A percentile compares a stretch with the other conserved stretches of the same genome.
phyloP scores from a whole-genome alignment of 345 rosid genomes.

The Brassica cretica region DNA sequence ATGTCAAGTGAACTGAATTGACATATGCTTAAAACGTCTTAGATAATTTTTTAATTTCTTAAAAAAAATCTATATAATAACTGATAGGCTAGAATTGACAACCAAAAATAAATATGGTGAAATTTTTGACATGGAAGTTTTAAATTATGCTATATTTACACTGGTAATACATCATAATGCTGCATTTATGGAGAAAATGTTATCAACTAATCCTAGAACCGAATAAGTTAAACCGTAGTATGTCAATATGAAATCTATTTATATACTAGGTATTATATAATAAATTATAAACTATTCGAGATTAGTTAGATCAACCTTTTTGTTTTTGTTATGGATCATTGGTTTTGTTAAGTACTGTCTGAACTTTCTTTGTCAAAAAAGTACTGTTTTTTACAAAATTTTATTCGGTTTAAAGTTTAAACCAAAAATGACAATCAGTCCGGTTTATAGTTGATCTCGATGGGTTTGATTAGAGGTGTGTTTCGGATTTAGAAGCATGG shows the following conservation, averaged over 20 bases:
- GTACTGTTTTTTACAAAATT: neutral
- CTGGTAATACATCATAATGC: neutral
- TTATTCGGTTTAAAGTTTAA: neutral
- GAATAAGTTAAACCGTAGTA: neutral
- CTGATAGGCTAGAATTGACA: neutral
- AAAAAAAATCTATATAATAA: neutral
- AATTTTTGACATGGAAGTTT: neutral
- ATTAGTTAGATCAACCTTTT: neutral
- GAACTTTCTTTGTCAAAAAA: neutral
- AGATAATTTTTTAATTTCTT: neutral
- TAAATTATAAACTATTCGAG: neutral
- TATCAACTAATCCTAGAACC: neutral
- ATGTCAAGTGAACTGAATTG: neutral
- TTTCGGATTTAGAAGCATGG: constrained; percentile 14
- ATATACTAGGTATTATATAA: neutral
- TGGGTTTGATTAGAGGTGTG: constrained; percentile 12
- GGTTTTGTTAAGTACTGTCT: neutral
- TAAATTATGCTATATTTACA: neutral
- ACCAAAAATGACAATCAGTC: neutral
- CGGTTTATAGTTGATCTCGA: neutral
- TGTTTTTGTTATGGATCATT: neutral
- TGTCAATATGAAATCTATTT: neutral
- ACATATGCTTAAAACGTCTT: neutral
- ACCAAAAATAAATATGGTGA: neutral
- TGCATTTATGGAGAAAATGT: neutral